phyloP scores from a whole-genome alignment of 129 eudicot genomes.

The Calendula officinalis region DNA sequence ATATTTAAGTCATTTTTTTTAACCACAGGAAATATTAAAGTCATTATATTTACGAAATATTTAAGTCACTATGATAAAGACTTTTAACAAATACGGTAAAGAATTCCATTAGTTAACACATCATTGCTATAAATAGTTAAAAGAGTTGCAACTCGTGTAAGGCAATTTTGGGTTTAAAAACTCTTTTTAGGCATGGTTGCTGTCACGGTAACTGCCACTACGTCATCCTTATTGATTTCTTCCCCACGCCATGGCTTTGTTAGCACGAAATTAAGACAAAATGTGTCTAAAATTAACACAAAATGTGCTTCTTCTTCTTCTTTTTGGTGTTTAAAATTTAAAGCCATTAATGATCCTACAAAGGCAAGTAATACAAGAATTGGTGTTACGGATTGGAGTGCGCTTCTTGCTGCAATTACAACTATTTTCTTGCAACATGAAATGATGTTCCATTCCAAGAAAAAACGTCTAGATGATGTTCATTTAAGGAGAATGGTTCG shows the following conservation, averaged over 20 bases:
- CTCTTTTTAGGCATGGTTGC: conserved; percentile 22
- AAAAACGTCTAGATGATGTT: conserved; percentile 49
- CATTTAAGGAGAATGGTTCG: conserved; percentile 58
- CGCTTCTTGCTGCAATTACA: conserved; percentile 68
- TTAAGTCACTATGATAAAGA: no score
- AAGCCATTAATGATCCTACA: conserved; percentile 53
- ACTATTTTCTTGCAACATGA: conserved; percentile 46
- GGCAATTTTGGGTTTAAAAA: no score
- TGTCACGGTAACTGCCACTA: conserved; percentile 45
- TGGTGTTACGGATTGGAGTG: conserved; percentile 60
- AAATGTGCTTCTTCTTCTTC: conserved; percentile 33
- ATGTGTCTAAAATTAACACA: conserved; percentile 37
- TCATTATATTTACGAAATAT: no score
- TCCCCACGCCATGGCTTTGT: conserved; percentile 43
- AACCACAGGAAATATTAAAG: no score
- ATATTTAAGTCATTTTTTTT: no score
- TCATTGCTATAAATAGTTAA: no score
- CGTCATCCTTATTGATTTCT: conserved; percentile 43
- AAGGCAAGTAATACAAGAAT: conserved; percentile 58
- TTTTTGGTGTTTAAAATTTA: conserved; percentile 43
- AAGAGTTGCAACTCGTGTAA: no score
- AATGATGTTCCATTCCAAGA: background rate
- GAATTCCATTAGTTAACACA: no score
- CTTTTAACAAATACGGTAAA: no score
- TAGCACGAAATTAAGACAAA: conserved; percentile 35